Conservation (phyloP, 2,329 filamentous ascomycete genomes). For the Davidsoniella eucalypti region DNA sequence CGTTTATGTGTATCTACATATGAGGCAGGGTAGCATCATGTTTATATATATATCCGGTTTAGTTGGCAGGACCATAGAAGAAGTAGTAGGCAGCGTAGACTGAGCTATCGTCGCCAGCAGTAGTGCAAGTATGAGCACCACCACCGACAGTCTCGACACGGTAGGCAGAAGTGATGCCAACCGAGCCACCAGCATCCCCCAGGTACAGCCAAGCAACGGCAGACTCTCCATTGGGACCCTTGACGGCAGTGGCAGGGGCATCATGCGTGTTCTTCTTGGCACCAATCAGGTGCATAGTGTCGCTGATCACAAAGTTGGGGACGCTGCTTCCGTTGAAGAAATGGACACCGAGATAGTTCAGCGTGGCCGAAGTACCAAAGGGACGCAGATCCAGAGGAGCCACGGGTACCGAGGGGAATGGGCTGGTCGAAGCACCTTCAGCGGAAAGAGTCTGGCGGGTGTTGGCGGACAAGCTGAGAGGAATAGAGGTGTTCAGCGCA, state of each 20-base stretch:
- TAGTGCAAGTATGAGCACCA: slow-evolving; percentile 16
- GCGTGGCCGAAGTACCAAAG: slow-evolving; percentile 17
- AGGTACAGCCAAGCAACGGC: slow-evolving; percentile 10
- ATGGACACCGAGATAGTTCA: slow-evolving; percentile 44
- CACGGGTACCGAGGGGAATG: slow-evolving; percentile 28
- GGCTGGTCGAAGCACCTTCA: slow-evolving; percentile 26
- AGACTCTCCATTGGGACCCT: slow-evolving; percentile 4
- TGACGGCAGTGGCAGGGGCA: neutral
- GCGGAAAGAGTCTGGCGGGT: slow-evolving; percentile 18
- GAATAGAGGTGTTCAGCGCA: slow-evolving; percentile 26
- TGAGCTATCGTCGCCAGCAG: slow-evolving; percentile 25
- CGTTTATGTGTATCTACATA: neutral
- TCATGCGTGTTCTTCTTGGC: slow-evolving; percentile 31
- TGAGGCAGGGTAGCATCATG: neutral
- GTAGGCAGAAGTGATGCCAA: slow-evolving; percentile 2
- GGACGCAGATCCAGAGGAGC: slow-evolving; percentile 24
- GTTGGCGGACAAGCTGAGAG: slow-evolving; percentile 28
- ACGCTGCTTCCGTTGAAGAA: slow-evolving; percentile 40
- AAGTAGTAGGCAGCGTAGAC: slow-evolving; percentile 42
- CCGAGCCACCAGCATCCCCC: slow-evolving; percentile 8
- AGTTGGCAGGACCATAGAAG: slow-evolving; percentile 28
- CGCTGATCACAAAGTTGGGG: slow-evolving; percentile 43
- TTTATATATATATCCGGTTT: neutral
- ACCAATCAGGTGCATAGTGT: slow-evolving; percentile 24
- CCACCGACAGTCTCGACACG: slow-evolving; percentile 12